A percentile compares a stretch with the other conserved stretches of the same genome.
Evolutionary conservation across 2,329 filamentous ascomycete species (phyloP).

Genomic region (Neonectria sp.): DNA sequence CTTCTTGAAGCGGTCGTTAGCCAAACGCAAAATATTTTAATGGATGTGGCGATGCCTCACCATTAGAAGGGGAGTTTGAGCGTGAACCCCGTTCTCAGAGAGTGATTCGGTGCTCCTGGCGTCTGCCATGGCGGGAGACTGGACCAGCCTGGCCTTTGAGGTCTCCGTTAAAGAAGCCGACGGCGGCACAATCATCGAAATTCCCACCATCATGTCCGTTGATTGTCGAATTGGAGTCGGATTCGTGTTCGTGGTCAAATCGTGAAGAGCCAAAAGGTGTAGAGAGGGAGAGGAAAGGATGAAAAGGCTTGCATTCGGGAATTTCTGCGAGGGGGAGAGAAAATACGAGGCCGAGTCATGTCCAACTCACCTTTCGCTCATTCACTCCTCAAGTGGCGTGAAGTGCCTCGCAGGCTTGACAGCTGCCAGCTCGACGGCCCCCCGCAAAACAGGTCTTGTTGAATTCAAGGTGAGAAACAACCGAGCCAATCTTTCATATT

Average conservation of each 20-base stretch:
- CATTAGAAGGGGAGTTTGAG: background rate
- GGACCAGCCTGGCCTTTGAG: background rate
- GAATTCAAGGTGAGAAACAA: background rate
- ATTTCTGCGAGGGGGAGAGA: background rate
- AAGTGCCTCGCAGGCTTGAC: background rate
- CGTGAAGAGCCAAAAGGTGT: background rate
- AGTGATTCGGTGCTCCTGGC: background rate
- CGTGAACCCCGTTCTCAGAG: background rate
- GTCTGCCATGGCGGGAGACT: background rate
- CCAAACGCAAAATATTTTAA: no score
- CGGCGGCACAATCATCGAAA: background rate
- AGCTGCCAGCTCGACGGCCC: background rate
- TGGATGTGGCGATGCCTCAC: background rate
- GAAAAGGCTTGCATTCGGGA: background rate
- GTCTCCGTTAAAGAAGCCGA: background rate
- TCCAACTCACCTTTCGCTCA: slow-evolving; percentile 2
- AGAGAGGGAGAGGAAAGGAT: background rate
- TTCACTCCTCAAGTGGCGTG: background rate
- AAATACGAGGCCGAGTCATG: background rate
- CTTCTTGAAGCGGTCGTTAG: background rate
- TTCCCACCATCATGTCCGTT: background rate
- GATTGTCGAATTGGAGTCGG: background rate
- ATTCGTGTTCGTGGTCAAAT: background rate
- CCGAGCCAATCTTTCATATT: background rate
- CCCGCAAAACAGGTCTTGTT: background rate